Base-by-base conservation (phyloP, 1,139 yeast species). In the Kurtzmaniella quercitrusa region DNA sequence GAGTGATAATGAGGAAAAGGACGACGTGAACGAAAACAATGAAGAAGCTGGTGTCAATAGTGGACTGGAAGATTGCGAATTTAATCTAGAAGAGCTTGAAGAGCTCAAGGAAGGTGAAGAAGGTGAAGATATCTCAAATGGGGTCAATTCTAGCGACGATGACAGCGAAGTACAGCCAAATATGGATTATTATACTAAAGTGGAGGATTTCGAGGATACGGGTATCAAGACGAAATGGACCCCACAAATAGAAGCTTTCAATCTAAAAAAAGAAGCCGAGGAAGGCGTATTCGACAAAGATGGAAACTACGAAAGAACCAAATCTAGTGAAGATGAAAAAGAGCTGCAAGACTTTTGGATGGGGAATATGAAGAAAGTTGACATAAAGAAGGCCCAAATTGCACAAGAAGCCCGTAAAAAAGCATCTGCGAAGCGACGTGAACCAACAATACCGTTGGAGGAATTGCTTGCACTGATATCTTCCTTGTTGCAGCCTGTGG, bases 231-330 rank as follows among this genome's bases (percentile, higher is more conserved):
- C 24, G 31, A 50, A 50, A 23, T 56, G 60, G 1, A 65, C 59
- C 36, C 59, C 63, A 1, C 59, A 74, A 50, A 46, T 83, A 3
- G 93, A 85, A 50, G 77, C 86, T 0, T 86, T 86, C 60, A 74
- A 78, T 55, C 61, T 85, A 42, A 60, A 73, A 29, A 68, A 77
- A 24, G 93, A 85, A 53, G 61, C 70, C 38, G 74, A 73, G 44
- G 81, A 77, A 40, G 93, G 91, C 1, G 61, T 62, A 3, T 82
- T 82, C 45, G 90, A 84, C 54, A 70, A 65, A 25, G 79, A 77
- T 34, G 89, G 90, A 1, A 82, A 81, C 53, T 83, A 68, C 51
- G 62, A 79, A n/a, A 65, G 75, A 33, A 61, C 65, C 3, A 72
- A 70, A 3, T 59, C 56, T 3, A 62, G 58, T 3, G 65, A 58